phyloP scores from a whole-genome alignment of 2,329 filamentous ascomycete genomes.

The Aureobasidium namibiae region DNA sequence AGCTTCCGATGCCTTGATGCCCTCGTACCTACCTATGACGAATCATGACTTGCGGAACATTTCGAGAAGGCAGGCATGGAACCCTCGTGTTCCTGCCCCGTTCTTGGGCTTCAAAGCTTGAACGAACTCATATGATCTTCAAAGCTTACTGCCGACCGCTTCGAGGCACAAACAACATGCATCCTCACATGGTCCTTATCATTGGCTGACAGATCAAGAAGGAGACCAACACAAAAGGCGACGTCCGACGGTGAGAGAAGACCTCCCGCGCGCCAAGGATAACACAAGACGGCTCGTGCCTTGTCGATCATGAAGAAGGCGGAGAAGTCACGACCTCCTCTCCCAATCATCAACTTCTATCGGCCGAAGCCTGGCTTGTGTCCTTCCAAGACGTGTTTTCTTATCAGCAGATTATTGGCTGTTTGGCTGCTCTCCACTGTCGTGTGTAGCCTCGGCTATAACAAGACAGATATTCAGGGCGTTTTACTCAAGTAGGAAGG shows the following conservation, averaged over 20 bases:
- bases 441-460: neutral
- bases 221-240: neutral
- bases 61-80: neutral
- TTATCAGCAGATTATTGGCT: slow-evolving; percentile 8
- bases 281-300: slow-evolving; percentile 4
- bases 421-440: neutral
- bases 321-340: neutral
- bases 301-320: neutral
- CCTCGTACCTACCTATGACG: neutral
- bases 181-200: neutral
- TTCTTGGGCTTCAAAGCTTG: neutral
- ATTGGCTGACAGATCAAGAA: slow-evolving; percentile 10
- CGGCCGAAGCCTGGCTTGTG: slow-evolving; percentile 1
- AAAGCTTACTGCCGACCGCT: neutral
- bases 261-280: neutral
- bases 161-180: neutral
- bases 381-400: neutral
- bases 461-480: neutral
- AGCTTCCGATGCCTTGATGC: neutral
- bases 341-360: neutral
- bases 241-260: neutral
- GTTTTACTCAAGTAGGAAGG: slow-evolving; percentile 3
- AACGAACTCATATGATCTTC: neutral
- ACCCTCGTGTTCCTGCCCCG: neutral
- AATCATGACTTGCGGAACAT: neutral